phyloP scores from a whole-genome alignment of 139 green algal species.

The Nannochloris sp. region DNA sequence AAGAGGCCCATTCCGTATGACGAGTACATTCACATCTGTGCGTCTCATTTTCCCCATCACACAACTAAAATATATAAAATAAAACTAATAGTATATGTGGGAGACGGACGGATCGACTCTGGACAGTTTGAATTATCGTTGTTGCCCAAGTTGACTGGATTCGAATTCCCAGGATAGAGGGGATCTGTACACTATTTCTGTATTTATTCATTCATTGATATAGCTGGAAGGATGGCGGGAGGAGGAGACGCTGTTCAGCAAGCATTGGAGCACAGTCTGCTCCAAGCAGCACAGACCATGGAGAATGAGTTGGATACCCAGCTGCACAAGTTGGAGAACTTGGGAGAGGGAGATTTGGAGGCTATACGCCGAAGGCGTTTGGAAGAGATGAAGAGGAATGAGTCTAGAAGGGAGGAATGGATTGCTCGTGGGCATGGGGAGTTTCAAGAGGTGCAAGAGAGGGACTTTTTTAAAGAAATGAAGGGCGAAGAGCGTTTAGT shows the following conservation, averaged over 20 bases:
- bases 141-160: too few species aligned
- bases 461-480: conserved; percentile 92
- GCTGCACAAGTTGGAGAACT: conserved; percentile 78
- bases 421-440: conserved; percentile 80
- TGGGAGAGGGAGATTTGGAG: conserved; percentile 86
- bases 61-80: too few species aligned
- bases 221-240: too few species aligned
- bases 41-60: too few species aligned
- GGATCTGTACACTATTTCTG: too few species aligned
- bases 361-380: conserved; percentile 50
- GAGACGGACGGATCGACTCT: too few species aligned
- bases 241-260: conserved; percentile 12
- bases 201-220: too few species aligned
- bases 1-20: too few species aligned
- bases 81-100: too few species aligned
- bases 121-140: too few species aligned
- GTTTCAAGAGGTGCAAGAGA: conserved; percentile 70
- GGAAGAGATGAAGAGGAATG: conserved; percentile 47
- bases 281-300: conserved; percentile 56
- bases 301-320: conserved; percentile 81
- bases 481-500: conserved; percentile 88
- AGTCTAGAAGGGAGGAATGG: conserved; percentile 76
- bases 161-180: too few species aligned
- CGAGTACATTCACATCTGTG: too few species aligned
- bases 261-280: conserved; percentile 14